These are phyloP conservation scores for Lentinula novae-zelandiae DNA, from an alignment of 1,284 basidiomycete genomes.

Conservation along the genomic window DNA sequence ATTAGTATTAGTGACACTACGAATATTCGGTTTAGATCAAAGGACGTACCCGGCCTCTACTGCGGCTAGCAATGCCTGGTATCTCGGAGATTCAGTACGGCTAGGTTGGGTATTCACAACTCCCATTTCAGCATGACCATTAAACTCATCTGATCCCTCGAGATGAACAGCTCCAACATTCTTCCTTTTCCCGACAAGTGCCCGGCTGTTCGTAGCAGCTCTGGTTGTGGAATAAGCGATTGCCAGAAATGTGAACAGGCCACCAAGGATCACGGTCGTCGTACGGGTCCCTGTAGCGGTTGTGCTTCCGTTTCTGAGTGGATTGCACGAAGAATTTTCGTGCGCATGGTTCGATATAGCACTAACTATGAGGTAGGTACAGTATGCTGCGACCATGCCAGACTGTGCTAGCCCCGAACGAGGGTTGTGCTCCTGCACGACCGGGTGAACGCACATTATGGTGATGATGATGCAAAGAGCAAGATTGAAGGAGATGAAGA, in stretches of 20 bases:
- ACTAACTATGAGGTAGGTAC: conserved; percentile 93
- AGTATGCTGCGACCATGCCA: conserved; percentile 95
- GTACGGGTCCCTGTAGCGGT: conserved; percentile 70
- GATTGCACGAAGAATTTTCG: conserved; percentile 84
- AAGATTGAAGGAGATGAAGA: conserved; percentile 96
- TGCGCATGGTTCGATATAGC: conserved; percentile 93
- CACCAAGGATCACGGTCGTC: conserved; percentile 88
- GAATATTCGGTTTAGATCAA: not conserved
- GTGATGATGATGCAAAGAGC: conserved; percentile 80
- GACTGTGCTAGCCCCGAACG: conserved; percentile 94
- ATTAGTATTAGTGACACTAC: conserved; percentile 8
- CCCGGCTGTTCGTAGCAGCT: conserved; percentile 92
- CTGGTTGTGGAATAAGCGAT: conserved; percentile 97
- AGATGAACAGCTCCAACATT: conserved; percentile 63
- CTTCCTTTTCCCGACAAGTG: conserved; percentile 76
- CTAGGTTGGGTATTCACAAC: conserved; percentile 85
- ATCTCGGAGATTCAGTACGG: conserved; percentile 84
- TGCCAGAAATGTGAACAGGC: conserved; percentile 94
- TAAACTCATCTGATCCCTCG: conserved; percentile 46
- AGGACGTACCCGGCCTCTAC: conserved; percentile 83
- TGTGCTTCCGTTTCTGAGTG: conserved; percentile 60
- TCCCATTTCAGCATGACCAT: conserved; percentile 60
- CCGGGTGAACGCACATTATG: conserved; percentile 79
- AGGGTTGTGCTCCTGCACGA: conserved; percentile 91
- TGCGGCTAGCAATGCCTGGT: conserved; percentile 93